Evolutionary conservation across 2,329 filamentous ascomycete species (phyloP), one percentile per base, ranked within the genome.

Genomic region (Penicillium sp.): DNA sequence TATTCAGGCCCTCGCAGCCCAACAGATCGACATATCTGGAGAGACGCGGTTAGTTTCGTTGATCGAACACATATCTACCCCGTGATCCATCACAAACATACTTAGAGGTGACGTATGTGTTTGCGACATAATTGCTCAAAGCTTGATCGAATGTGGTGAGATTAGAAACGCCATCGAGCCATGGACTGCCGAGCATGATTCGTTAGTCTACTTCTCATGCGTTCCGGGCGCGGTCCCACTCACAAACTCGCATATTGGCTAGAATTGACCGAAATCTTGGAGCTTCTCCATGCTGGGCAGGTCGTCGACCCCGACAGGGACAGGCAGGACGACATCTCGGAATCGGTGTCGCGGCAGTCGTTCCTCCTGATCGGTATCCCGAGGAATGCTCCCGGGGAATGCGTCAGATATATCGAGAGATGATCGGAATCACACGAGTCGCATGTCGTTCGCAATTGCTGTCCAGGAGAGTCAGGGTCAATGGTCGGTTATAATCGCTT

Each of bases 151-250:
- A 99, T 8, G 89, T 86, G 57, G 84, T 78, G 16, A 85, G 84
- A 73, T 90, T 88, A 48, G 90, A 90, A 69, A 98, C 95, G 75
- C 85, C 91, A 66, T 87, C 82, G 66, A 99, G 85, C 76, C 98
- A 99, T 51, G 93, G 89, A 79, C 93, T 96, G 72, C 51, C 51
- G 63, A 22, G 19, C 1, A 42, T 40, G 8, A 3, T 35, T 51
- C 51, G 26, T 61, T 46, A 49, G 64, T 76, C 64, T 76, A 74
- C 67, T 58, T n/a, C 11, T 28, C n/a, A 35, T 38, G n/a, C 19
- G 16, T 55, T 25, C 14, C 26, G 35, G 14, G 26, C 13, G 33
- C 33, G 35, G 26, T 46, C 25, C 42, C 35, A 83, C 86, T 71
- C 83, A 91, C 89, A 89, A 93, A 61, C 85, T 79, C 30, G 83